Evolutionary conservation across 805 yeast genomes (phyloP).

Genomic region (Ogataea zsoltii): DNA sequence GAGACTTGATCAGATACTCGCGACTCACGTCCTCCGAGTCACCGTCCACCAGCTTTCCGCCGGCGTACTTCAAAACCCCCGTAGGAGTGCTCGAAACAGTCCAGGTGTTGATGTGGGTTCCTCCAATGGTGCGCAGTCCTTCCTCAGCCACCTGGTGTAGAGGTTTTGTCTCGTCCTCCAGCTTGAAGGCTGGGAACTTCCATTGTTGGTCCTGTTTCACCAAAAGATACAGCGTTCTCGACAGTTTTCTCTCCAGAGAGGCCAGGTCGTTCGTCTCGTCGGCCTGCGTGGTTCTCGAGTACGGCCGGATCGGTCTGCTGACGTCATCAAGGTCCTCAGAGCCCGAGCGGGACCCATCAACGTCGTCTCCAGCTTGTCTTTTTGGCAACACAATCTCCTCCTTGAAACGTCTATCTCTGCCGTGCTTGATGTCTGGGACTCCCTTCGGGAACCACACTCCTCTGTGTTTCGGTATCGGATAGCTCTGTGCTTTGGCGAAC

Average conservation of each 20-base stretch:
- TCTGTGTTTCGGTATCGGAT: conserved; percentile 71
- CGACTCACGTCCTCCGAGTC: conserved; percentile 31
- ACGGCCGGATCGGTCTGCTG: conserved; percentile 66
- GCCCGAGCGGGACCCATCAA: conserved; percentile 15
- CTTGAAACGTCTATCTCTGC: conserved; percentile 83
- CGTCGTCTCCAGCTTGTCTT: conserved; percentile 41
- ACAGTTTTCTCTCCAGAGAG: conserved; percentile 76
- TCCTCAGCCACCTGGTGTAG: conserved; percentile 74
- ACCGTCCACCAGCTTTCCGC: conserved; percentile 26
- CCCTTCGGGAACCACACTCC: conserved; percentile 82
- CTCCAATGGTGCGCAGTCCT: conserved; percentile 73
- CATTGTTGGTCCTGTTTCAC: conserved; percentile 56
- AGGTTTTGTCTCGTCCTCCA: conserved; percentile 44
- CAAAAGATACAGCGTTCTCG: conserved; percentile 76
- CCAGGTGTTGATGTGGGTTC: conserved; percentile 78
- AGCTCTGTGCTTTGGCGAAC: conserved; percentile 71
- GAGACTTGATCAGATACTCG: conserved; percentile 82
- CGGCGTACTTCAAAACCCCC: conserved; percentile 53
- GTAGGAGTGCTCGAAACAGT: conserved; percentile 90
- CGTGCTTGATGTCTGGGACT: conserved; percentile 79
- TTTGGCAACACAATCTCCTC: conserved; percentile 79
- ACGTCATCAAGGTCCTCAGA: conserved; percentile 51
- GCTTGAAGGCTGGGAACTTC: conserved; percentile 76
- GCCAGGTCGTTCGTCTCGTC: conserved; percentile 61
- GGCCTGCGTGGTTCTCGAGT: conserved; percentile 75